Conservation (phyloP, 306 rosid genomes). For the Senna tora region DNA sequence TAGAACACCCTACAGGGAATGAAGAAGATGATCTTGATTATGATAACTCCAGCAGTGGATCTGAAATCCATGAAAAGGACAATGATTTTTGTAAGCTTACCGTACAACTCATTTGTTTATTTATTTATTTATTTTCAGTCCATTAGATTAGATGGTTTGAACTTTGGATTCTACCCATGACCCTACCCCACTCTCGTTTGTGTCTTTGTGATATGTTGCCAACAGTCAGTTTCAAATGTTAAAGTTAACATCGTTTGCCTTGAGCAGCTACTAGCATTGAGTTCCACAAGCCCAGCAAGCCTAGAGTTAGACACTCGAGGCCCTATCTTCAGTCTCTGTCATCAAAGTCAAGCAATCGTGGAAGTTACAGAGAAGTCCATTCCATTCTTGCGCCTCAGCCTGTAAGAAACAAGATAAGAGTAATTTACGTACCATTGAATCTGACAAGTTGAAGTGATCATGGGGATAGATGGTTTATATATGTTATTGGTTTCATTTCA, state of each 20-base stretch:
- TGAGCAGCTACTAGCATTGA: conserved; percentile 54
- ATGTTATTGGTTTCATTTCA: not conserved
- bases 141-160: too few species aligned
- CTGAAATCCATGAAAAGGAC: conserved; percentile 65
- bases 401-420: conserved; percentile 36
- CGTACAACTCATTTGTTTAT: too few species aligned
- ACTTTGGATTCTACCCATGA: too few species aligned
- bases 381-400: conserved; percentile 50
- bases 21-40: conserved; percentile 54
- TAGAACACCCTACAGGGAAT: conserved; percentile 71
- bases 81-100: conserved; percentile 55
- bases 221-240: not conserved
- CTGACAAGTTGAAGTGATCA: not conserved
- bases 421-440: not conserved
- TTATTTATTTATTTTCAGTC: too few species aligned
- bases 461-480: not conserved
- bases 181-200: too few species aligned
- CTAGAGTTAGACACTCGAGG: conserved; percentile 53
- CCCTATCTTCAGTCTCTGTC: conserved; percentile 46
- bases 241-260: not conserved
- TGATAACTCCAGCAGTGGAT: conserved; percentile 62
- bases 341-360: conserved; percentile 47
- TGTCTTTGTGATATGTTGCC: too few species aligned
- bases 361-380: conserved; percentile 55
- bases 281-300: conserved; percentile 54